Conservation (phyloP, 208 protist species). For the Crithidia sp. region DNA sequence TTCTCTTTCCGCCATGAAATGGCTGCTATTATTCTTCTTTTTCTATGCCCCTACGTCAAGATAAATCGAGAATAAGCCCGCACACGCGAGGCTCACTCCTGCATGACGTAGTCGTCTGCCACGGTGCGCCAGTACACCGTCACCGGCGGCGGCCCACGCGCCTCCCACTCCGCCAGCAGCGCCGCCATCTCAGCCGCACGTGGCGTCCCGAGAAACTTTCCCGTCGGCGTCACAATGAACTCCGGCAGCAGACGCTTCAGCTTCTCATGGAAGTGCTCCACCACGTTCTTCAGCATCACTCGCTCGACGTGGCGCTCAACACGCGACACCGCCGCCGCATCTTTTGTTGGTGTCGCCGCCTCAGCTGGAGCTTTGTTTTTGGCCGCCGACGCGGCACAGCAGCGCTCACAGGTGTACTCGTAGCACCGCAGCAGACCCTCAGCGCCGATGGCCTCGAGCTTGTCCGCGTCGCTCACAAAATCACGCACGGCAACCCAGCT, state of each 20-base stretch:
- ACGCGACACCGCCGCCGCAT: background rate
- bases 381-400: background rate
- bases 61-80: too few species aligned
- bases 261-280: constrained; percentile 78
- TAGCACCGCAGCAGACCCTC: constrained; percentile 79
- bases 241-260: constrained; percentile 46
- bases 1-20: too few species aligned
- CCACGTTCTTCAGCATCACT: constrained; percentile 55
- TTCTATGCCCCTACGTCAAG: too few species aligned
- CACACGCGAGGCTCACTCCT: background rate
- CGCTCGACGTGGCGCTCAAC: constrained; percentile 28
- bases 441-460: constrained; percentile 81
- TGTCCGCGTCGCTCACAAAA: constrained; percentile 85
- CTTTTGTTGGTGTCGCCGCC: background rate
- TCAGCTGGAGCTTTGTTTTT: too few species aligned
- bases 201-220: constrained; percentile 59
- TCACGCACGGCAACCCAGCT: constrained; percentile 74
- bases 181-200: constrained; percentile 61
- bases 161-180: constrained; percentile 62
- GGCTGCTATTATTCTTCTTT: too few species aligned
- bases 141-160: constrained; percentile 47
- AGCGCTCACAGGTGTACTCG: constrained; percentile 50
- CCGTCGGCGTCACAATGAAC: constrained; percentile 71
- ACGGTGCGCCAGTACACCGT: constrained; percentile 53
- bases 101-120: constrained; percentile 14